A percentile compares a stretch with the other conserved stretches of the same genome.
phyloP scores from a whole-genome alignment of 2,329 filamentous ascomycete genomes.

The Colletotrichum karsti region DNA sequence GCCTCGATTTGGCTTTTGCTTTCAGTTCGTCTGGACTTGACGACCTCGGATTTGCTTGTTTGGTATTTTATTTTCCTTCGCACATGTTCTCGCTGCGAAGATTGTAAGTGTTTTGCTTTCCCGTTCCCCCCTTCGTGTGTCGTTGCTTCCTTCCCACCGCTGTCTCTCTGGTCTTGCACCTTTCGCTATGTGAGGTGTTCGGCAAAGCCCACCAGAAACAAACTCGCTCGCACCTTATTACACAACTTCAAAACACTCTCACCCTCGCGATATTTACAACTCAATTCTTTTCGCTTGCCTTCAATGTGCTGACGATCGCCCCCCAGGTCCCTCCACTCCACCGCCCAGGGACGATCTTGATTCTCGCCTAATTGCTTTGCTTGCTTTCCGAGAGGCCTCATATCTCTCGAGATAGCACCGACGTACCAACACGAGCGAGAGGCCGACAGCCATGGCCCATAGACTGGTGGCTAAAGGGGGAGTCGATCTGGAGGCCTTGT shows the following conservation, averaged over 20 bases:
- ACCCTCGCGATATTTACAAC: not conserved
- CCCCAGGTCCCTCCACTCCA: conserved; percentile 5
- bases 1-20: conserved; percentile 33
- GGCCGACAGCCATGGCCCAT: conserved; percentile 50
- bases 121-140: not conserved
- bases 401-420: conserved; percentile 3
- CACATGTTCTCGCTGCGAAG: conserved; percentile 38
- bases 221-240: not conserved
- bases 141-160: not conserved
- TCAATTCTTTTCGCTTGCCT: not conserved
- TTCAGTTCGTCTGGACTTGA: conserved; percentile 35
- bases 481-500: conserved; percentile 69
- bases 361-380: not conserved
- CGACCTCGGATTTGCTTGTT: conserved; percentile 1
- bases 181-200: not conserved
- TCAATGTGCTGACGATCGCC: conserved; percentile 6
- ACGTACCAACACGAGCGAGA: not conserved
- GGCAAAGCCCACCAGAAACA: not conserved
- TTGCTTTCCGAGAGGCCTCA: not conserved
- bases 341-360: not conserved
- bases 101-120: conserved; percentile 34
- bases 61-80: conserved; percentile 23
- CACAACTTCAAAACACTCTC: not conserved
- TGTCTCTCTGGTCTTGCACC: not conserved
- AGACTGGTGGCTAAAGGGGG: conserved; percentile 58